phyloP scores from a whole-genome alignment of 345 rosid species.

The Lepidium africanum region DNA sequence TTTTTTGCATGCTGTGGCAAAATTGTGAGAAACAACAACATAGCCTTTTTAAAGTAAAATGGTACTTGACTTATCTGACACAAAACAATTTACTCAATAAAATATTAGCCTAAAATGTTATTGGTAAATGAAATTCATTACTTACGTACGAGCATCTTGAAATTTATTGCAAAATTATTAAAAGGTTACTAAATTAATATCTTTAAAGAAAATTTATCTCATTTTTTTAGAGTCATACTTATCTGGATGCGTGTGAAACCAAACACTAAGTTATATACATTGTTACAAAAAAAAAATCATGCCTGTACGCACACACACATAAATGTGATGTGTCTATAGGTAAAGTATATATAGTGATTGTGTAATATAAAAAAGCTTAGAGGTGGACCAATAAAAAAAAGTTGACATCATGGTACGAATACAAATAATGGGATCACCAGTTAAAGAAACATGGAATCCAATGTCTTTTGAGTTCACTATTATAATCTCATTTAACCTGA shows the following conservation, averaged over 20 bases:
- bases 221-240: not conserved
- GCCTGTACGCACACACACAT: not conserved
- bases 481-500: slow-evolving; percentile 3
- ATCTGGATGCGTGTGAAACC: slow-evolving; percentile 1
- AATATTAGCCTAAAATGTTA: not conserved
- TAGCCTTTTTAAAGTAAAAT: not conserved
- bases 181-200: not conserved
- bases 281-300: no score
- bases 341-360: not conserved
- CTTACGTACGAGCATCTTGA: not conserved
- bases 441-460: slow-evolving; percentile 18
- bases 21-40: not conserved
- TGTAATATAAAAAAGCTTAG: not conserved
- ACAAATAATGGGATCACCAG: not conserved
- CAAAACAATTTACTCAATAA: not conserved
- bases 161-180: not conserved
- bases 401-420: slow-evolving; percentile 17
- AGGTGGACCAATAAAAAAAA: slow-evolving; percentile 25
- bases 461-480: not conserved
- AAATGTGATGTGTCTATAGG: not conserved
- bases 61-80: not conserved
- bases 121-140: not conserved
- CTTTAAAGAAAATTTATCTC: not conserved
- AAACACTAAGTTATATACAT: not conserved
- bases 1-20: slow-evolving; percentile 10